Conservation (phyloP, 1,139 yeast species). For the Blastobotrys ciferrii region DNA sequence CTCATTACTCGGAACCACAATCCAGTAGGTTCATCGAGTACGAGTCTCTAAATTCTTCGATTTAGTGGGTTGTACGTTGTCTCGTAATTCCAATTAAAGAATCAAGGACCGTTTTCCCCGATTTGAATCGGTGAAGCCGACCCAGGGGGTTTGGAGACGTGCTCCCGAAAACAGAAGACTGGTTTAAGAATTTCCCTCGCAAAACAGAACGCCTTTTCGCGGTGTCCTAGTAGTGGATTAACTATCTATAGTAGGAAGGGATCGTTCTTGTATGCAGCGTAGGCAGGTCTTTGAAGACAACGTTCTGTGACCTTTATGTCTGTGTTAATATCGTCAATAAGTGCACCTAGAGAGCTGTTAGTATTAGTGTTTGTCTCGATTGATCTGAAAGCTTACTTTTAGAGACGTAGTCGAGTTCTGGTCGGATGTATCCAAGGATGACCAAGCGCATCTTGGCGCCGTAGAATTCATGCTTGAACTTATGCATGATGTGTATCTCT, state of each 20-base stretch:
- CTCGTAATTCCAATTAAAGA: too few relatives aligned
- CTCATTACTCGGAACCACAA: too few relatives aligned
- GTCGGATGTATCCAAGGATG: constrained; percentile 85
- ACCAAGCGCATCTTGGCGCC: constrained; percentile 72
- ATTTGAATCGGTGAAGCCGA: too few relatives aligned
- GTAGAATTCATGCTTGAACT: constrained; percentile 67
- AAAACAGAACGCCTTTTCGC: too few relatives aligned
- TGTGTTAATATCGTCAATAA: constrained; percentile 76
- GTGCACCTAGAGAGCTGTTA: constrained; percentile 56
- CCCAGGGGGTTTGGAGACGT: too few relatives aligned
- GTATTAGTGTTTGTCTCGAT: constrained; percentile 5
- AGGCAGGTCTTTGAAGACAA: constrained; percentile 44
- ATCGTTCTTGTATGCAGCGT: constrained; percentile 30
- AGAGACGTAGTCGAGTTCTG: constrained; percentile 84
- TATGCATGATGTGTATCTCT: constrained; percentile 82
- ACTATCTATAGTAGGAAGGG: constrained; percentile 20
- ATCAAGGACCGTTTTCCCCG: too few relatives aligned
- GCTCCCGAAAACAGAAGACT: too few relatives aligned
- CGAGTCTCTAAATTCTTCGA: too few relatives aligned
- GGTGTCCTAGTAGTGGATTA: background rate
- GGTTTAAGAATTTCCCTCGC: too few relatives aligned
- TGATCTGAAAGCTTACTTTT: constrained; percentile 30
- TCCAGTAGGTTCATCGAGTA: too few relatives aligned
- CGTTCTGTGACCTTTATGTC: constrained; percentile 71
- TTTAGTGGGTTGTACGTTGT: too few relatives aligned